A percentile compares a stretch with the other conserved stretches of the same genome.
phyloP scores from a whole-genome alignment of 2,329 filamentous ascomycete genomes.

The Aspergillus versicolor region DNA sequence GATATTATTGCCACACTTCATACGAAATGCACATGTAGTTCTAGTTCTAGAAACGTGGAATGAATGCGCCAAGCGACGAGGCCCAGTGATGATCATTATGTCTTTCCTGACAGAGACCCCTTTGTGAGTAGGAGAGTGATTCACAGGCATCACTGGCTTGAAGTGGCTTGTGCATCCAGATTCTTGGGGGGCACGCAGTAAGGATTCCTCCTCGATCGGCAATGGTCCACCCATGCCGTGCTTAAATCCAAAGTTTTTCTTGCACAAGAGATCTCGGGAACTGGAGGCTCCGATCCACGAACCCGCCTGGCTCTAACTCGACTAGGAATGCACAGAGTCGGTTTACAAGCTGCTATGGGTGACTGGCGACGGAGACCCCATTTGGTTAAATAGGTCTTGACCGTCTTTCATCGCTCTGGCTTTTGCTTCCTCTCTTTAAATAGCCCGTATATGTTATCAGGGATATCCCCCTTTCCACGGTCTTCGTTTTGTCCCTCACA shows the following conservation, averaged over 20 bases:
- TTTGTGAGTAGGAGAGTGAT: no score
- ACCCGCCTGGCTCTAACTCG: background rate
- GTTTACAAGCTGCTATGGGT: no score
- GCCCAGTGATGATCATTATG: no score
- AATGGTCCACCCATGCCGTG: background rate
- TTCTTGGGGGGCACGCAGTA: no score
- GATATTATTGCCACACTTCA: no score
- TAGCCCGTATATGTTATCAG: background rate
- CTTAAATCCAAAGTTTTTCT: background rate
- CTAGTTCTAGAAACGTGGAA: no score
- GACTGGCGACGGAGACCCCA: background rate
- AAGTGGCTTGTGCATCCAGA: no score
- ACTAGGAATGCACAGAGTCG: background rate
- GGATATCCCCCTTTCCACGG: background rate
- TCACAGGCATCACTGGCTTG: no score
- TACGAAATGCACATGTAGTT: no score
- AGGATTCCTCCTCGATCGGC: background rate
- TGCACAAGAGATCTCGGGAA: conserved; percentile 12
- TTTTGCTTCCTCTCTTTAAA: background rate
- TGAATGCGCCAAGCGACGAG: no score
- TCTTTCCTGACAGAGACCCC: no score
- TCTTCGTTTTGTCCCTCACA: background rate
- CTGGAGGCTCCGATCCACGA: conserved; percentile 4
- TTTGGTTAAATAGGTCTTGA: background rate
- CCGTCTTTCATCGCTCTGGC: background rate